A percentile compares a stretch with the other conserved stretches of the same genome.
Conservation (phyloP, 2,329 filamentous ascomycete genomes). For the Amauroascus niger region DNA sequence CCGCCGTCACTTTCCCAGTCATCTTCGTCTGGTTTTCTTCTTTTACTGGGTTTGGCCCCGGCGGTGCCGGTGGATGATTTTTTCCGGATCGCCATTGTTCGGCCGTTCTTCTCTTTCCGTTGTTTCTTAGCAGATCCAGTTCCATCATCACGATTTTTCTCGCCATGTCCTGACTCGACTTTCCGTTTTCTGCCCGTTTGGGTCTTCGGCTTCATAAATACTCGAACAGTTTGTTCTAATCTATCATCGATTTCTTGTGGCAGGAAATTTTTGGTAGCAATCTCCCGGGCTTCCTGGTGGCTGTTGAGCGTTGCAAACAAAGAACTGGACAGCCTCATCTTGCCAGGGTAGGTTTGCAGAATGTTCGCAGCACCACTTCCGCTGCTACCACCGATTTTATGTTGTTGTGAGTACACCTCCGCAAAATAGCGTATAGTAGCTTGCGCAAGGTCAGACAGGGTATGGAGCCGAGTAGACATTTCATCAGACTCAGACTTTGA, state of each 20-base stretch:
- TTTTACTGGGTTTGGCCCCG: conserved; percentile 22
- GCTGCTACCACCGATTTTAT: conserved; percentile 35
- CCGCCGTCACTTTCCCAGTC: conserved; percentile 36
- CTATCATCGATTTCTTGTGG: conserved; percentile 65
- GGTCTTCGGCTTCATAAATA: conserved; percentile 51
- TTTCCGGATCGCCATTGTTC: conserved; percentile 26
- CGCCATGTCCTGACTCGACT: conserved; percentile 24
- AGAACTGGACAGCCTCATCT: conserved; percentile 68
- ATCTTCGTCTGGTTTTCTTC: conserved; percentile 32
- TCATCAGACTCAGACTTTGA: conserved; percentile 38
- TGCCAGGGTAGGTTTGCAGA: conserved; percentile 72
- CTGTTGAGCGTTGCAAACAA: conserved; percentile 67
- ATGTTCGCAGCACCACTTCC: conserved; percentile 37
- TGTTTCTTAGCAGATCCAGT: conserved; percentile 10
- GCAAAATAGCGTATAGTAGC: conserved; percentile 75
- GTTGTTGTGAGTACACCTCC: conserved; percentile 67
- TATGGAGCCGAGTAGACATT: conserved; percentile 54
- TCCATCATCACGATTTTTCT: conserved; percentile 9
- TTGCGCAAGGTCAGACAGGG: conserved; percentile 78
- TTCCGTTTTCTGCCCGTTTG: conserved; percentile 35
- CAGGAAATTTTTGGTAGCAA: conserved; percentile 76
- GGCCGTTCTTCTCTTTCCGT: conserved; percentile 24
- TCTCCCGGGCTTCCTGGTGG: conserved; percentile 69
- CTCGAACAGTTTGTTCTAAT: conserved; percentile 67
- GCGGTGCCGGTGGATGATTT: conserved; percentile 24